Conservation (phyloP, 2,329 filamentous ascomycete genomes). For the Diplodia scrobiculata region DNA sequence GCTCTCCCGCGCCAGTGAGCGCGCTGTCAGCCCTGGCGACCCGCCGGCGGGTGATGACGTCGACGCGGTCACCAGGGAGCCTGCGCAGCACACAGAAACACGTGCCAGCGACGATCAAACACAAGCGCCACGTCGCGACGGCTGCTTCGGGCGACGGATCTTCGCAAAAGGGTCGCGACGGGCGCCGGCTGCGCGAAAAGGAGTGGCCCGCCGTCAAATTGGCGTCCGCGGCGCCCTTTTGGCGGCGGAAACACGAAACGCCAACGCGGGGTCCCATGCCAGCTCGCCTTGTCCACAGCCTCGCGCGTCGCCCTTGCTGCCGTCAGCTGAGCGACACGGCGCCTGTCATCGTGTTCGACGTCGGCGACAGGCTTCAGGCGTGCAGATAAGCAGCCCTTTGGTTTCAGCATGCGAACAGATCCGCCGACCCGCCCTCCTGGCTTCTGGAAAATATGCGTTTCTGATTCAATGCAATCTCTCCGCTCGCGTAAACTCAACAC, state of each 20-base stretch:
- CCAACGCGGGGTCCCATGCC: slow-evolving; percentile 2
- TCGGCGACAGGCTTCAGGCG: neutral
- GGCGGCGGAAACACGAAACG: slow-evolving; percentile 21
- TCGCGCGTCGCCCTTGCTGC: neutral
- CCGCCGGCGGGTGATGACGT: slow-evolving; percentile 15
- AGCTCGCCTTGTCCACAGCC: slow-evolving; percentile 2
- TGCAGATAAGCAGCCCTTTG: slow-evolving; percentile 20
- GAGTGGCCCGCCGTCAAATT: slow-evolving; percentile 9
- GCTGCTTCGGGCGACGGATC: slow-evolving; percentile 11
- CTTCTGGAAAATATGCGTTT: slow-evolving; percentile 23
- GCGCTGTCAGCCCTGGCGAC: slow-evolving; percentile 6
- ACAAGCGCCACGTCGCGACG: slow-evolving; percentile 15
- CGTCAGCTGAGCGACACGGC: slow-evolving; percentile 9
- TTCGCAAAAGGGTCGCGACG: slow-evolving; percentile 8
- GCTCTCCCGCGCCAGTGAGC: slow-evolving; percentile 5
- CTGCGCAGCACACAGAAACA: neutral
- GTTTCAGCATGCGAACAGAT: slow-evolving; percentile 20
- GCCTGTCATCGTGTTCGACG: neutral
- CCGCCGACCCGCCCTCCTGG: slow-evolving; percentile 7
- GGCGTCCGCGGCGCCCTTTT: neutral
- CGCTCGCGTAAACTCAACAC: slow-evolving; percentile 8
- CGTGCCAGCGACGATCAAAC: slow-evolving; percentile 22
- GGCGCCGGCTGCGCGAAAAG: slow-evolving; percentile 6
- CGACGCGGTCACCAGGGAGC: neutral
- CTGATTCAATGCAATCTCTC: neutral